Percentiles rank a stretch among this genome's conserved stretches.
Conservation (phyloP, 2,329 filamentous ascomycete species). For the Plectosphaerella cucumerina region DNA sequence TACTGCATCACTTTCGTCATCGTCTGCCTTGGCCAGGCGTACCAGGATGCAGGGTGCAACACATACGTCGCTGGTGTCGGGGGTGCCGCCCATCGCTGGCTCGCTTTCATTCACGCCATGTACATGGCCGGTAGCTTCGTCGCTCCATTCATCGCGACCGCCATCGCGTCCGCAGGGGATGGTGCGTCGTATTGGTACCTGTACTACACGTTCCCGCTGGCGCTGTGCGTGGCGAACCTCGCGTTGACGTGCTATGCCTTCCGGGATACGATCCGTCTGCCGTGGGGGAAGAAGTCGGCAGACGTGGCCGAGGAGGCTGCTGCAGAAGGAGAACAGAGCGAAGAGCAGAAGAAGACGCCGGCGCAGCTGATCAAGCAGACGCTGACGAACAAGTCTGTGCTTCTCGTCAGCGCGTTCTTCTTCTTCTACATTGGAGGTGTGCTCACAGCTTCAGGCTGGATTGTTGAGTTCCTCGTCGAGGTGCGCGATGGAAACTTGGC, state of each 20-base stretch:
- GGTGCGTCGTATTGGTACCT: slow-evolving; percentile 42
- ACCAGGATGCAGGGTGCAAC: slow-evolving; percentile 61
- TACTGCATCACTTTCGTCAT: slow-evolving; percentile 56
- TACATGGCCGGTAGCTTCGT: slow-evolving; percentile 54
- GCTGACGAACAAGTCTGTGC: slow-evolving; percentile 42
- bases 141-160: slow-evolving; percentile 50
- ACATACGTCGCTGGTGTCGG: slow-evolving; percentile 51
- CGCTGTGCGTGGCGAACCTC: slow-evolving; percentile 46
- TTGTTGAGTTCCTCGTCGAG: slow-evolving; percentile 59
- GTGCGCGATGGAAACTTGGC: slow-evolving; percentile 53
- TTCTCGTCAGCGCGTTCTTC: slow-evolving; percentile 58
- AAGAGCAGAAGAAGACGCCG: slow-evolving; percentile 23
- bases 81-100: slow-evolving; percentile 49
- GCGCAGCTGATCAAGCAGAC: slow-evolving; percentile 38
- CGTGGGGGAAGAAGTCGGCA: slow-evolving; percentile 2
- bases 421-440: slow-evolving; percentile 57
- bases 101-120: slow-evolving; percentile 62
- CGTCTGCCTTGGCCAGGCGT: slow-evolving; percentile 55
- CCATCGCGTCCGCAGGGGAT: slow-evolving; percentile 35
- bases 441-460: slow-evolving; percentile 57
- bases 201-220: slow-evolving; percentile 53
- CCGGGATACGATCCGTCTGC: slow-evolving; percentile 35
- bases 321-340: neutral
- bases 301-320: neutral
- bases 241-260: slow-evolving; percentile 43